phyloP scores from a whole-genome alignment of 345 rosid genomes.

The Brassica incana region DNA sequence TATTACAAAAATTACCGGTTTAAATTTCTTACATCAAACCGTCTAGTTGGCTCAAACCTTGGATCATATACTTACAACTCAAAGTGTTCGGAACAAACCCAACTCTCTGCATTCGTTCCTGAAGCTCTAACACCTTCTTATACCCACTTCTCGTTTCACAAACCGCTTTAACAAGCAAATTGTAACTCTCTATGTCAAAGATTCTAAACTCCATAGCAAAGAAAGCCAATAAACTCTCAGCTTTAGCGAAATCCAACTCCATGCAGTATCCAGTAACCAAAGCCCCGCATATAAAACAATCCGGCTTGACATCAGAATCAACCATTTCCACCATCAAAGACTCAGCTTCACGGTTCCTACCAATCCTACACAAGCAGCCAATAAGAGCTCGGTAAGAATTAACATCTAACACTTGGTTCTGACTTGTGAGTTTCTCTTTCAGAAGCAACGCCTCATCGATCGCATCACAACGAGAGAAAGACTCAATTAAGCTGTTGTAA shows the following conservation, averaged over 20 bases:
- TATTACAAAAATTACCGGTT: neutral
- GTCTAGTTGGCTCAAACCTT: constrained; percentile 39
- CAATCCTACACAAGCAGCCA: constrained; percentile 51
- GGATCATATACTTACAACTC: constrained; percentile 58
- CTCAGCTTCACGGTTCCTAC: constrained; percentile 54
- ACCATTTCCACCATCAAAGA: constrained; percentile 67
- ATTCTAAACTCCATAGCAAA: constrained; percentile 62
- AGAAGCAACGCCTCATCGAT: constrained; percentile 55
- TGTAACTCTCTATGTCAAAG: constrained; percentile 61
- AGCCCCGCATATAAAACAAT: constrained; percentile 53
- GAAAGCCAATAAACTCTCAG: constrained; percentile 52
- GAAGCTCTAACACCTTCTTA: constrained; percentile 54
- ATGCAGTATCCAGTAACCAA: constrained; percentile 59
- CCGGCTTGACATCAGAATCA: constrained; percentile 51
- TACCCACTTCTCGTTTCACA: constrained; percentile 51
- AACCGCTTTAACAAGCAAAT: constrained; percentile 43
- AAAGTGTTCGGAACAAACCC: constrained; percentile 65
- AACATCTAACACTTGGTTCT: constrained; percentile 37
- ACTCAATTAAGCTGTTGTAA: constrained; percentile 52
- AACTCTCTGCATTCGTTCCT: constrained; percentile 59
- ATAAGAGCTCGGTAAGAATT: constrained; percentile 57
- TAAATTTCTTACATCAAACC: neutral
- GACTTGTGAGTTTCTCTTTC: constrained; percentile 51
- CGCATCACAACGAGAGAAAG: constrained; percentile 50
- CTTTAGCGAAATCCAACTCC: constrained; percentile 52